Conservation (phyloP, 192 early-diverging fungal genomes). For the Paraglomus brasilianum region DNA sequence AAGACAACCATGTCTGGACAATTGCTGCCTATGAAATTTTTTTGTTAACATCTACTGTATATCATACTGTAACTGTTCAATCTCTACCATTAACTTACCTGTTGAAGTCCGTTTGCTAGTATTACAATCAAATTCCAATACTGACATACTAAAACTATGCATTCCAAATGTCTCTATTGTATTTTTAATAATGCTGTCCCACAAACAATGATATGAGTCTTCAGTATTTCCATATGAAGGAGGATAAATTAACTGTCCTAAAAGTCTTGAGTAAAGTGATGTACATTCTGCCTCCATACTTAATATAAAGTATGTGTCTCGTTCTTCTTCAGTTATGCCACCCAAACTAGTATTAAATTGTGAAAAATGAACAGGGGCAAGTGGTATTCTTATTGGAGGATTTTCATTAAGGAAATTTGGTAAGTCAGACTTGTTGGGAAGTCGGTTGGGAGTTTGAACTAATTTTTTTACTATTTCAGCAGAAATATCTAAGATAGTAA, state of each 20-base stretch:
- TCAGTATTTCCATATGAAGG: conserved; percentile 11
- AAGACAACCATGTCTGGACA: conserved; percentile 15
- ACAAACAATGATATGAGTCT: conserved; percentile 5
- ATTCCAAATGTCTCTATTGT: conserved; percentile 19
- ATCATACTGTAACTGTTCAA: not conserved
- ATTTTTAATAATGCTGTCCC: conserved; percentile 28
- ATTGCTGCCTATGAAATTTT: conserved; percentile 22
- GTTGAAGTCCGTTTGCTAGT: conserved; percentile 18
- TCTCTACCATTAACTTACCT: not conserved
- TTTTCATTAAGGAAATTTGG: conserved; percentile 19
- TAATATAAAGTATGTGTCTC: conserved; percentile 21
- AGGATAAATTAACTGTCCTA: conserved; percentile 16
- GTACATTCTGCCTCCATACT: not conserved
- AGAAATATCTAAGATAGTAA: too few species aligned
- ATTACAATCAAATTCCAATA: conserved; percentile 26
- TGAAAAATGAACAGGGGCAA: conserved; percentile 1
- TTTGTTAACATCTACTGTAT: conserved; percentile 5
- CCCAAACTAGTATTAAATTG: not conserved
- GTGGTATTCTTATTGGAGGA: conserved; percentile 17
- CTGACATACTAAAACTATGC: not conserved
- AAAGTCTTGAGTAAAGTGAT: conserved; percentile 12
- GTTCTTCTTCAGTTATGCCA: conserved; percentile 8
- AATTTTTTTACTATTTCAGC: not conserved
- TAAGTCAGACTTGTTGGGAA: not conserved
- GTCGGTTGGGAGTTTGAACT: conserved; percentile 14